Conservation (phyloP, 2,329 filamentous ascomycete species). For the Clonostachys rosea region DNA sequence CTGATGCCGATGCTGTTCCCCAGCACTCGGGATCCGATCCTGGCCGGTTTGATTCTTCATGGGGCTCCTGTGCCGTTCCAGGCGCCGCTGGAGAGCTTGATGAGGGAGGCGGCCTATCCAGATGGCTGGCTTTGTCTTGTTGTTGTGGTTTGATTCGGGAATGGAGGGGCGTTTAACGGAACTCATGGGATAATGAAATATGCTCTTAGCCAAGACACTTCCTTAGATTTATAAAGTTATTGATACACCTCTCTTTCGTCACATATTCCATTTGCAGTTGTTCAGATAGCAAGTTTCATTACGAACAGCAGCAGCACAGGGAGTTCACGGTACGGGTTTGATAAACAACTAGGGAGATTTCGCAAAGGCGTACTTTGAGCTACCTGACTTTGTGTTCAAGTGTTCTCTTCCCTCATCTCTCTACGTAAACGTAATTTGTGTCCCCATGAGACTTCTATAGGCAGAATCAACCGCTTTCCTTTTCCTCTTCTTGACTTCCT, state of each 20-base stretch:
- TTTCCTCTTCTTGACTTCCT: constrained; percentile 55
- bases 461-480: constrained; percentile 76
- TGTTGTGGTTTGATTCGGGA: constrained; percentile 53
- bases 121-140: constrained; percentile 90
- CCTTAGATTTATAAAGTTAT: too few species aligned
- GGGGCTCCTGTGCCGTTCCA: constrained; percentile 77
- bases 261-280: too few species aligned
- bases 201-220: too few species aligned
- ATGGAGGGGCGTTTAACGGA: not conserved
- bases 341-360: too few species aligned
- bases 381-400: not conserved
- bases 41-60: constrained; percentile 82
- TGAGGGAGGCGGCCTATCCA: constrained; percentile 77
- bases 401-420: not conserved
- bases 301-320: too few species aligned
- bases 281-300: too few species aligned
- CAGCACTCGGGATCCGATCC: constrained; percentile 74
- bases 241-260: too few species aligned
- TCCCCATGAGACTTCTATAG: constrained; percentile 70
- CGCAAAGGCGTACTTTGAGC: too few species aligned
- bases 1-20: constrained; percentile 82
- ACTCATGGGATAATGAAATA: not conserved
- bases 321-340: too few species aligned
- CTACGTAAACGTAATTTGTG: constrained; percentile 60
- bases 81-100: constrained; percentile 77